Percentiles rank a stretch among this genome's conserved stretches.
phyloP scores from a whole-genome alignment of 495 filamentous ascomycete species.

The Podospora comata region DNA sequence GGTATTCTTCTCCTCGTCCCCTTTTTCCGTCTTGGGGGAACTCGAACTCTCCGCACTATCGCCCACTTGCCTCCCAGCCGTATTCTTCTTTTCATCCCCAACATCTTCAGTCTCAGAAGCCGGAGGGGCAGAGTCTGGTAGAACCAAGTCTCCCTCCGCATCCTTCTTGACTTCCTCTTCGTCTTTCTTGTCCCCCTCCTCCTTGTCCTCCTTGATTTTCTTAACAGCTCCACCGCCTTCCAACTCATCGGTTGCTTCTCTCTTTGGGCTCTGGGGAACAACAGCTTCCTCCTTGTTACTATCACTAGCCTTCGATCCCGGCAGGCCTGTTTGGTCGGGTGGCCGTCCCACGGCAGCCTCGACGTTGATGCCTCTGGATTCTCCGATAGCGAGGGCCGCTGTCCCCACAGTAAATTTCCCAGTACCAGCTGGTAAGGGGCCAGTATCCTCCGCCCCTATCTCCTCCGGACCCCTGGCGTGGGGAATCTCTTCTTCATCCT shows the following conservation, averaged over 20 bases:
- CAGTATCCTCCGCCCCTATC: conserved; percentile 83
- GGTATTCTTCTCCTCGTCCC: not conserved
- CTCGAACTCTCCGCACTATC: not conserved
- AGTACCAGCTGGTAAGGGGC: conserved; percentile 57
- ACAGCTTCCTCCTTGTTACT: not conserved
- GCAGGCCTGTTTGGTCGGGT: conserved; percentile 18
- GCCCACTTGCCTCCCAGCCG: not conserved
- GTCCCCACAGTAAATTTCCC: conserved; percentile 27
- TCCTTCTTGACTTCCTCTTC: conserved; percentile 19
- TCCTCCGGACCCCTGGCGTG: conserved; percentile 79
- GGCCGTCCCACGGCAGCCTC: conserved; percentile 53
- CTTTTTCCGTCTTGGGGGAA: not conserved
- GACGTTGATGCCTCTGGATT: conserved; percentile 51
- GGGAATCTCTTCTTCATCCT: conserved; percentile 61
- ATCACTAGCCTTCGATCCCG: conserved; percentile 4
- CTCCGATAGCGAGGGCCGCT: conserved; percentile 23
- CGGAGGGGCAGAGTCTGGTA: conserved; percentile 10
- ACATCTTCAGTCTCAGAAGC: not conserved
- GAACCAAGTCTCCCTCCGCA: conserved; percentile 23
- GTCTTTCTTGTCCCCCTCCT: conserved; percentile 18
- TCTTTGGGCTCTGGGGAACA: conserved; percentile 37
- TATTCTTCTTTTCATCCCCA: not conserved
- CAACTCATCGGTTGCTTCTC: conserved; percentile 45
- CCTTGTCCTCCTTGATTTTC: conserved; percentile 34
- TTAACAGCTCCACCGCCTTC: conserved; percentile 36